These are phyloP conservation scores for Ogataea trehalophila DNA, from an alignment of 805 yeast genomes.

Conservation along the genomic window DNA sequence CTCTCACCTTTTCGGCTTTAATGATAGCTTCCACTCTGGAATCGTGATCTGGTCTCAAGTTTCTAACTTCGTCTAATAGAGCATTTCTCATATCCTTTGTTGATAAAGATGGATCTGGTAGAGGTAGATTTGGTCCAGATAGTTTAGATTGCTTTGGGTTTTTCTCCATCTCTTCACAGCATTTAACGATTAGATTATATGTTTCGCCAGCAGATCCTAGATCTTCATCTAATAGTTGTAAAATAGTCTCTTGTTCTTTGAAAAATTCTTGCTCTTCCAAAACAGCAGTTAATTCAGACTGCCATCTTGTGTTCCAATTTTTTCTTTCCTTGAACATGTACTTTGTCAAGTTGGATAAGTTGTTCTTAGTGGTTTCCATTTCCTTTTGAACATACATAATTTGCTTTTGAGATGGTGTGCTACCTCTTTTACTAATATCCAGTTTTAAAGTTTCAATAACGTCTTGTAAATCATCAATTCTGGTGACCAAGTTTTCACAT, in stretches of 20 bases:
- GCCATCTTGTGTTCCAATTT: conserved; percentile 91
- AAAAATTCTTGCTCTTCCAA: conserved; percentile 93
- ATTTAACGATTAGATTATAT: conserved; percentile 71
- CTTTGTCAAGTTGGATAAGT: conserved; percentile 48
- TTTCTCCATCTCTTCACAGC: conserved; percentile 73
- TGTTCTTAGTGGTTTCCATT: conserved; percentile 49
- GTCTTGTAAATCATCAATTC: conserved; percentile 90
- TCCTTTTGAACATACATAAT: conserved; percentile 62
- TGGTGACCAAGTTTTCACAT: conserved; percentile 67
- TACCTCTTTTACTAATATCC: conserved; percentile 90
- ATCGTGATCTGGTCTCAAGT: conserved; percentile 79
- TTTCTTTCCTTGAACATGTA: conserved; percentile 70
- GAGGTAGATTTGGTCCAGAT: conserved; percentile 33
- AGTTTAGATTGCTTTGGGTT: conserved; percentile 35
- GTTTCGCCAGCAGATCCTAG: conserved; percentile 77
- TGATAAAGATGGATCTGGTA: conserved; percentile 54
- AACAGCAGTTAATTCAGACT: conserved; percentile 79
- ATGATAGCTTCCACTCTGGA: conserved; percentile 82
- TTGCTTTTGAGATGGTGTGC: conserved; percentile 72
- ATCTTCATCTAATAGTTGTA: conserved; percentile 76
- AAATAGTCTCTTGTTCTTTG: conserved; percentile 82
- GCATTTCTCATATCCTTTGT: conserved; percentile 66
- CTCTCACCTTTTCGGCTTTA: conserved; percentile 77
- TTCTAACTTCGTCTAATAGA: conserved; percentile 70
- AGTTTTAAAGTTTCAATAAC: conserved; percentile 81